phyloP scores from a whole-genome alignment of 2,329 filamentous ascomycete genomes.

The Colletotrichum nymphaeae region DNA sequence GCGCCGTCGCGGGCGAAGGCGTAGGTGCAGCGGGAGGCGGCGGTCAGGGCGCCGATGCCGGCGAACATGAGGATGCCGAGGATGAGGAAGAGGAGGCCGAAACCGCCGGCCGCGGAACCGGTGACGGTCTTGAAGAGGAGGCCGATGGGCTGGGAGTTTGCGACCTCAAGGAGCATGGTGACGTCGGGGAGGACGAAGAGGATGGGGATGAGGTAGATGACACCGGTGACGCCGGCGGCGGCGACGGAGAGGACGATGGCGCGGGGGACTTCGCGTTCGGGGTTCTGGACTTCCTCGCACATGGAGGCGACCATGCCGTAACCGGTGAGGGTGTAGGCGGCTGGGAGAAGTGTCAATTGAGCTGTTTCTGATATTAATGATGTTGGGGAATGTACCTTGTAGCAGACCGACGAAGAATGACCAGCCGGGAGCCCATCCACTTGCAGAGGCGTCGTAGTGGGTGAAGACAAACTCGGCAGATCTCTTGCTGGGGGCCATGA shows the following conservation, averaged over 20 bases:
- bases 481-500: conserved; percentile 68
- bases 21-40: conserved; percentile 79
- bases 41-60: conserved; percentile 79
- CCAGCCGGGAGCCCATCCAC: conserved; percentile 77
- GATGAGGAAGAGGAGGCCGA: conserved; percentile 80
- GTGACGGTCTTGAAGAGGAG: conserved; percentile 81
- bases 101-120: conserved; percentile 77
- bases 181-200: conserved; percentile 81
- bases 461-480: conserved; percentile 74
- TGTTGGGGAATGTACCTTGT: conserved; percentile 49
- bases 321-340: conserved; percentile 70
- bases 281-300: conserved; percentile 79
- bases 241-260: conserved; percentile 78
- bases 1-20: conserved; percentile 82
- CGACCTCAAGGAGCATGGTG: conserved; percentile 69
- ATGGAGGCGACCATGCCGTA: conserved; percentile 79
- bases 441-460: conserved; percentile 74
- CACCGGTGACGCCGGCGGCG: conserved; percentile 73
- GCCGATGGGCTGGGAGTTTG: conserved; percentile 81
- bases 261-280: conserved; percentile 75
- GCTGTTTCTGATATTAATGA: no score
- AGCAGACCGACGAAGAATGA: conserved; percentile 78
- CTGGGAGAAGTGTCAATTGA: conserved; percentile 41
- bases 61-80: conserved; percentile 83
- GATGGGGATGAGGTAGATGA: conserved; percentile 78